Conservation (phyloP, 148 eudicot species). For the Rhododendron kiyosumense region DNA sequence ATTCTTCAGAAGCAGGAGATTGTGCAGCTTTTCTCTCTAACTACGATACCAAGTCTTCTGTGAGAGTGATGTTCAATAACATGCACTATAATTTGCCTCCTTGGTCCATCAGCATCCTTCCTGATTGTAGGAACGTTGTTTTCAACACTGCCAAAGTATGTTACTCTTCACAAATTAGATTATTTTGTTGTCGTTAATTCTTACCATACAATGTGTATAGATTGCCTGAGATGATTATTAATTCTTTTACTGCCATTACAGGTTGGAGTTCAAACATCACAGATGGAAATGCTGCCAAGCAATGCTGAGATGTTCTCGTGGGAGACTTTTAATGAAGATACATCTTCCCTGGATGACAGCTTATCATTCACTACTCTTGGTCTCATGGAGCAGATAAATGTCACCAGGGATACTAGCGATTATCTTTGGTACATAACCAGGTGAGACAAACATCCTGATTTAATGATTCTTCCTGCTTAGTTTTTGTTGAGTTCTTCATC, state of each 20-base stretch:
- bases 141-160: slow-evolving; percentile 96
- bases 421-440: slow-evolving; percentile 95
- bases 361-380: slow-evolving; percentile 56
- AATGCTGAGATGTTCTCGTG: slow-evolving; percentile 47
- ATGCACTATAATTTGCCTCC: slow-evolving; percentile 86
- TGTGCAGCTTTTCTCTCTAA: slow-evolving; percentile 92
- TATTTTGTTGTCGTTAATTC: background rate
- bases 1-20: slow-evolving; percentile 52
- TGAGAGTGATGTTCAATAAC: slow-evolving; percentile 67
- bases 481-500: background rate
- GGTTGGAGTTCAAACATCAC: slow-evolving; percentile 90
- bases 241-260: slow-evolving; percentile 16
- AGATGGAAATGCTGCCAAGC: slow-evolving; percentile 67
- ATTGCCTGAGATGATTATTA: background rate
- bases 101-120: slow-evolving; percentile 99
- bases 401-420: slow-evolving; percentile 83
- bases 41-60: slow-evolving; percentile 55
- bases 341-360: slow-evolving; percentile 46
- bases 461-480: background rate
- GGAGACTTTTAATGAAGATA: slow-evolving; percentile 83
- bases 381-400: slow-evolving; percentile 85
- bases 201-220: background rate
- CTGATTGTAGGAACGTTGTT: slow-evolving; percentile 80
- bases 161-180: background rate
- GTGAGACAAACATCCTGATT: slow-evolving; percentile 30